Percentiles rank a stretch among this genome's conserved stretches.
These are phyloP conservation scores for Hordeum pubiflorum DNA, from an alignment of 202 grass and related monocot species.

Conservation along the genomic window DNA sequence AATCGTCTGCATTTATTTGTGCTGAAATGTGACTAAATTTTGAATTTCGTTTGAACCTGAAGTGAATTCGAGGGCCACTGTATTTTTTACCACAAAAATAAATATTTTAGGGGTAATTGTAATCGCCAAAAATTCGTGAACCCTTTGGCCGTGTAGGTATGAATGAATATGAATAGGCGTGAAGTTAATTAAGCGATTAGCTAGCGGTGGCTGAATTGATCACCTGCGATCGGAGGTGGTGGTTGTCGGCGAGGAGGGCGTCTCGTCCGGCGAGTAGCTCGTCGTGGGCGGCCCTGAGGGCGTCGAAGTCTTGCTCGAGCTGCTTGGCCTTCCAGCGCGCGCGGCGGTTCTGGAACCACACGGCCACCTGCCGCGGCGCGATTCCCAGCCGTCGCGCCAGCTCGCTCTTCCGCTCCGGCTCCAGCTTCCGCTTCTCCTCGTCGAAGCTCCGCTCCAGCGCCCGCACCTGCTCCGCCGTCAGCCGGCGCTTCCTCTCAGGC, in stretches of 20 bases:
- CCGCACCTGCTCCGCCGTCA: conserved; percentile 48
- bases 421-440: conserved; percentile 59
- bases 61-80: not conserved
- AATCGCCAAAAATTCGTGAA: not conserved
- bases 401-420: conserved; percentile 65
- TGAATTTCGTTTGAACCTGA: not conserved
- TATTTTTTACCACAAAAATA: not conserved
- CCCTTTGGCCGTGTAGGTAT: not conserved
- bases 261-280: conserved; percentile 42
- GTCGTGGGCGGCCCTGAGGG: conserved; percentile 44
- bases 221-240: conserved; percentile 48
- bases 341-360: conserved; percentile 85
- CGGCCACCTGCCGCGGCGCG: conserved; percentile 60
- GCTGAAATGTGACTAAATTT: not conserved
- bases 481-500: conserved; percentile 43
- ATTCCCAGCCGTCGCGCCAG: conserved; percentile 54
- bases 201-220: not conserved
- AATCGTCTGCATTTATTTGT: too few species aligned
- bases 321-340: conserved; percentile 62
- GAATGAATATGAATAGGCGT: too few species aligned
- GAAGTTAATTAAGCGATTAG: not conserved
- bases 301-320: conserved; percentile 53
- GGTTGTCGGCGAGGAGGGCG: conserved; percentile 43
- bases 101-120: not conserved
- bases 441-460: conserved; percentile 62